Percentiles rank a stretch among this genome's conserved stretches.
Evolutionary conservation across 2,329 filamentous ascomycete genomes (phyloP).

Genomic region (Fusarium sterilihyphosum): DNA sequence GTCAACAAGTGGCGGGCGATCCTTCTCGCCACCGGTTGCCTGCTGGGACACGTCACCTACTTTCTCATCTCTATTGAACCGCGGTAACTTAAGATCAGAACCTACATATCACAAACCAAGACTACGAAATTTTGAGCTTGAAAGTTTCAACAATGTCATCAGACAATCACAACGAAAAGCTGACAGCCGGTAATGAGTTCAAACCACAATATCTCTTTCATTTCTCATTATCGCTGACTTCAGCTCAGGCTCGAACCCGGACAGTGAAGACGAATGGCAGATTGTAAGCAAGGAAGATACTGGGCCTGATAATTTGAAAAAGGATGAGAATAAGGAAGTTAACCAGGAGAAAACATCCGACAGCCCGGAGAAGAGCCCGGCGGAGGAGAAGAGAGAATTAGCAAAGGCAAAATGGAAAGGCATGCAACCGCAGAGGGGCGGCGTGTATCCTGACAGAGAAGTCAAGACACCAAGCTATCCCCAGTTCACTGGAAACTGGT

Average conservation of each 20-base stretch:
- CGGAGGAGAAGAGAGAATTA: neutral
- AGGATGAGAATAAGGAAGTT: fast-evolving
- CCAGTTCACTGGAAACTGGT: constrained; percentile 2
- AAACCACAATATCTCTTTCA: neutral
- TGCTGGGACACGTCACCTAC: neutral
- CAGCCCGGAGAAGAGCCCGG: neutral
- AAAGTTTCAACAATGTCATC: neutral
- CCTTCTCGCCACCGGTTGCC: neutral
- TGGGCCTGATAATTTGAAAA: too few species aligned
- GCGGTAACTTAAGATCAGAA: too few species aligned
- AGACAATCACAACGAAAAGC: neutral
- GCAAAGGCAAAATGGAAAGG: neutral
- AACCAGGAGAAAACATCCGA: fast-evolving
- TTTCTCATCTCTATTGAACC: too few species aligned
- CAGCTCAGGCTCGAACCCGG: neutral
- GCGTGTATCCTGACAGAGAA: neutral
- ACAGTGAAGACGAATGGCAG: constrained; percentile 16
- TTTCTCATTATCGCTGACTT: neutral
- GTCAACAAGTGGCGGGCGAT: neutral
- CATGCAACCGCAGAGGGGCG: neutral
- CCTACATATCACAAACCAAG: neutral
- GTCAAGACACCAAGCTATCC: constrained; percentile 3
- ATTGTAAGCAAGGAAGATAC: neutral
- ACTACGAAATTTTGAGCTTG: fast-evolving
- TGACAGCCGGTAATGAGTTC: fast-evolving